Evolutionary conservation across 2,329 filamentous ascomycete species (phyloP).

Genomic region (Capronia coronata): DNA sequence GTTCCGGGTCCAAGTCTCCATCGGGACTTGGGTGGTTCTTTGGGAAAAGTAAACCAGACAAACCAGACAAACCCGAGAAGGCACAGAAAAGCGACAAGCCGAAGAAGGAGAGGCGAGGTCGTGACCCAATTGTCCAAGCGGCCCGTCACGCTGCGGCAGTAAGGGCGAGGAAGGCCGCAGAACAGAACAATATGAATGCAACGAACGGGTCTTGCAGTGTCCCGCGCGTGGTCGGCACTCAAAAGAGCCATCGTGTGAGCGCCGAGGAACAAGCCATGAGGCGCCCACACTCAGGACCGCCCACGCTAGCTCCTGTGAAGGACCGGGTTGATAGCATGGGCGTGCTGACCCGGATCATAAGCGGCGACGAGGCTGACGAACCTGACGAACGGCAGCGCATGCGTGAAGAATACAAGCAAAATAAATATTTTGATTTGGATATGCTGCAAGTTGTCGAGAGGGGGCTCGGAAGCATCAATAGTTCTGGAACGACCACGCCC

Average conservation of each 20-base stretch:
- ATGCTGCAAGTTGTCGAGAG: conserved; percentile 21
- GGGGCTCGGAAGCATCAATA: not conserved
- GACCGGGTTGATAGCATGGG: conserved; percentile 14
- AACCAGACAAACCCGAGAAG: too few relatives aligned
- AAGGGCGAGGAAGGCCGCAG: conserved; percentile 12
- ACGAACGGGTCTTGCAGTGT: not conserved
- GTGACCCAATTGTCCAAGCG: conserved; percentile 9
- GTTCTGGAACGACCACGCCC: conserved; percentile 12
- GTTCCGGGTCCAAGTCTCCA: conserved; percentile 2
- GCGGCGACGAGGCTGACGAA: conserved; percentile 25
- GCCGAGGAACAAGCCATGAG: conserved; percentile 20
- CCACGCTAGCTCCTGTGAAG: conserved; percentile 10
- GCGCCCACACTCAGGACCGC: conserved; percentile 25
- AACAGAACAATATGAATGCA: conserved; percentile 8
- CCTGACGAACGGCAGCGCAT: conserved; percentile 20
- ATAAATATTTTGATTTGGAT: conserved; percentile 9
- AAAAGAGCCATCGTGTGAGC: conserved; percentile 8
- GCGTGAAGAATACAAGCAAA: conserved; percentile 20
- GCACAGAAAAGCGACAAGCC: conserved; percentile 1
- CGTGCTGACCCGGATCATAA: conserved; percentile 21
- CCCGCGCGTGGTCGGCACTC: conserved; percentile 3
- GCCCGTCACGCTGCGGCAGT: conserved; percentile 13
- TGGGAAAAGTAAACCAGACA: conserved; percentile 9
- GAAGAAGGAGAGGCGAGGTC: conserved; percentile 18
- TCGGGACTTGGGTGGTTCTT: conserved; percentile 11